Percentiles rank a stretch among this genome's conserved stretches.
Evolutionary conservation across 208 protist genomes (phyloP).

Genomic region (Endotrypanum monterogeii): DNA sequence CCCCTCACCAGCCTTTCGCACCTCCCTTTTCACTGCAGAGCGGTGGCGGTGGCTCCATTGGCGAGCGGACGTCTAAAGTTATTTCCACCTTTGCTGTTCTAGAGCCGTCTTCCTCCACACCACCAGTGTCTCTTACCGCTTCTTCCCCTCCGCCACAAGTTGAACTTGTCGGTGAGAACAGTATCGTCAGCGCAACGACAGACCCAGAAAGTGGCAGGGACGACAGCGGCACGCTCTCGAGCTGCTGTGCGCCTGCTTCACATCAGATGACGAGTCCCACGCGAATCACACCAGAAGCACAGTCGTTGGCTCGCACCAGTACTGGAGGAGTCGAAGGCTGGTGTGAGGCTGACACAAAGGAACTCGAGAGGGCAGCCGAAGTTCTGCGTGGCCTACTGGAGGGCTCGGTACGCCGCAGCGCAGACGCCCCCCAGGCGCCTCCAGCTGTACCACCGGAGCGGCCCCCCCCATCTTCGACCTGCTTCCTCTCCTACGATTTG

Average conservation of each 20-base stretch:
- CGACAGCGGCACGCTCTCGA: not conserved
- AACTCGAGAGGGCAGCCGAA: conserved; percentile 10
- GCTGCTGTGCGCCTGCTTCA: not conserved
- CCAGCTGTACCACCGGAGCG: not conserved
- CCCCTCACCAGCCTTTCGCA: not conserved
- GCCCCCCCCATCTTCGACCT: not conserved
- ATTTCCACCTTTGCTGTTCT: not conserved
- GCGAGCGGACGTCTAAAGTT: not conserved
- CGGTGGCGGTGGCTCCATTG: not conserved
- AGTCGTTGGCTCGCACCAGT: not conserved
- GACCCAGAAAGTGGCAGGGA: not conserved
- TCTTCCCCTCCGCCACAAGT: not conserved
- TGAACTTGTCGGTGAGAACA: not conserved
- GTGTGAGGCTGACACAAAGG: not conserved
- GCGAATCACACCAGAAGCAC: not conserved
- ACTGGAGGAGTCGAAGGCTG: not conserved
- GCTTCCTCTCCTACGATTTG: conserved; percentile 1
- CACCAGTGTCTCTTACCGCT: not conserved
- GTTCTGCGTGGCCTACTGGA: conserved; percentile 10
- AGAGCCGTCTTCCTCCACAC: not conserved
- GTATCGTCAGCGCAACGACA: not conserved
- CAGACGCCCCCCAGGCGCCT: not conserved
- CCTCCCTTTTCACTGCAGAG: not conserved
- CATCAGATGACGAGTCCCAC: not conserved
- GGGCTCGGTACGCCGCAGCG: not conserved